A percentile compares a stretch with the other conserved stretches of the same genome.
Conservation (phyloP, 495 filamentous ascomycete species). For the Bathelium albidoporum region DNA sequence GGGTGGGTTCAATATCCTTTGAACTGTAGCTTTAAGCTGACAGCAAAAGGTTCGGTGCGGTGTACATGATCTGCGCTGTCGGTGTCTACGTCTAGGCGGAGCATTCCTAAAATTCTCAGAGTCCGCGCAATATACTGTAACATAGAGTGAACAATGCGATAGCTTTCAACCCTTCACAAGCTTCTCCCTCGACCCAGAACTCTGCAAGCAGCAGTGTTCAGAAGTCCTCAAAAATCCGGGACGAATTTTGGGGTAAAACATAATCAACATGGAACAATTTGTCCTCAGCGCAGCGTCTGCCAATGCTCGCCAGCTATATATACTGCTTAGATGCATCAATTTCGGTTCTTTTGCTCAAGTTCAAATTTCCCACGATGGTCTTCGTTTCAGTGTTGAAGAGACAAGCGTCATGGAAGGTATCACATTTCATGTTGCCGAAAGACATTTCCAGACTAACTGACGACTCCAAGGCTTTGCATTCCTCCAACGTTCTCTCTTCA, state of each 20-base stretch:
- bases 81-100: conserved; percentile 84
- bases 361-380: conserved; percentile 67
- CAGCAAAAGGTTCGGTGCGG: conserved; percentile 68
- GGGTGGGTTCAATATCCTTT: conserved; percentile 49
- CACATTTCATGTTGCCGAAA: background rate
- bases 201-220: background rate
- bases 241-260: background rate
- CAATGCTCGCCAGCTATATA: conserved; percentile 77
- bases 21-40: conserved; percentile 12
- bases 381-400: conserved; percentile 81
- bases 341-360: conserved; percentile 75
- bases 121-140: background rate
- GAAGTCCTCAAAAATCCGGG: background rate
- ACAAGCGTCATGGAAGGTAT: conserved; percentile 75
- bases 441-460: background rate
- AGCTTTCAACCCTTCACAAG: background rate
- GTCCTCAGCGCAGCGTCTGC: conserved; percentile 77
- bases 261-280: conserved; percentile 28
- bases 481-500: conserved; percentile 77
- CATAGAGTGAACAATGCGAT: conserved; percentile 3
- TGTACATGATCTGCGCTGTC: conserved; percentile 96
- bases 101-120: background rate
- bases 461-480: conserved; percentile 56
- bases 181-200: background rate
- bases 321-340: conserved; percentile 78